Base-by-base conservation (phyloP, 2,329 filamentous ascomycete species). In the Penicillium sp. region DNA sequence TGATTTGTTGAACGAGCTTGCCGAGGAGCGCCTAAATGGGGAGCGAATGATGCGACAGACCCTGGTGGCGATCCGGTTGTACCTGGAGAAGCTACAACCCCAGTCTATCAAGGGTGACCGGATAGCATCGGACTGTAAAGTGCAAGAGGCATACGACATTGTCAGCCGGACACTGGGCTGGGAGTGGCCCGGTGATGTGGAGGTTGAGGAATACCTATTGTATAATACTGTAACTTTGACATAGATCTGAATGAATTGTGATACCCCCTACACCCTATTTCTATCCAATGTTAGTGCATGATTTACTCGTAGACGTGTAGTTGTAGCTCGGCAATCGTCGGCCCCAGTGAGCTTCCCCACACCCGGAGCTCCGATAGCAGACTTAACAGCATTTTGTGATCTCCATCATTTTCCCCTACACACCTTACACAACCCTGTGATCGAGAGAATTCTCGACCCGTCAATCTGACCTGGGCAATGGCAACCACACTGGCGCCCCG, bases 151-250 rank as follows among this genome's bases (percentile, higher is more conserved):
- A 55, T 69, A 71, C 63, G 67, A 72, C 46, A 71, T 78, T 43
- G 64, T 79, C 60, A 68, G 69, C 39, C 57, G 62, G 48, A 72
- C 72, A 19, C 61, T 63, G 19, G 54, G 65, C 19, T 77, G 73
- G 76, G 71, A 68, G 19, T 79, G 77, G 77, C 76, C 77, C 13
- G 73, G 66, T 49, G 71, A 77, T 56, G 68, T 70, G 26, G 77
- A 79, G 55, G 70, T 78, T 46, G 56, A 65, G 52, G 65, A 71
- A 24, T 79, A 79, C 64, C 29, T 62, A 59, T 48, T 59, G 58
- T 65, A 59, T 49, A 57, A 58, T 56, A 62, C 42, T 63, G 59
- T 58, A 64, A 56, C 59, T 63, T 48, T 62, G n/a, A 14, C 19
- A 53, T 37, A 45, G 42, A 44, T 29, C 16, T 33, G 16, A 45